phyloP scores from a whole-genome alignment of 129 eudicot genomes.

The Heracleum sosnowskyi region DNA sequence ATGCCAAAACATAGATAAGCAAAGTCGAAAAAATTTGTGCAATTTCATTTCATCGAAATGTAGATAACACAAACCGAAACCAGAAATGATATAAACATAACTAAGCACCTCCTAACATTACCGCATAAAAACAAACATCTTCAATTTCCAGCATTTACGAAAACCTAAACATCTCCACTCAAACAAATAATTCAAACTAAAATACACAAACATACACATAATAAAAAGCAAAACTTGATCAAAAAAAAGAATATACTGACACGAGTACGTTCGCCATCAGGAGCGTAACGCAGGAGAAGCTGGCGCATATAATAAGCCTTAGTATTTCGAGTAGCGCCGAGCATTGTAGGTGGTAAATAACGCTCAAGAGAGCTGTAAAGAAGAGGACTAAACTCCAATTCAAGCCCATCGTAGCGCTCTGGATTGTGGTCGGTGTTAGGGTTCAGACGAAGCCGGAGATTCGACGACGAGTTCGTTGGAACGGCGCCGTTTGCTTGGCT shows the following conservation, averaged over 20 bases:
- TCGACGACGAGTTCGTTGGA: conserved; percentile 18
- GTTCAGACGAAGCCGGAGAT: conserved; percentile 51
- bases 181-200: background rate
- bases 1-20: background rate
- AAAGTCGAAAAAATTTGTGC: background rate
- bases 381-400: conserved; percentile 62
- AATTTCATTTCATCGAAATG: background rate
- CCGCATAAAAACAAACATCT: background rate
- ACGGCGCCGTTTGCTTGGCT: conserved; percentile 37
- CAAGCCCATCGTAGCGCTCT: conserved; percentile 60
- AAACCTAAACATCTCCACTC: background rate
- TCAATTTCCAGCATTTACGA: background rate
- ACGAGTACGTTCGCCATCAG: conserved; percentile 60
- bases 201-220: background rate
- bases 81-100: background rate
- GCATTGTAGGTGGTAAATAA: conserved; percentile 50
- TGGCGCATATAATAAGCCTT: conserved; percentile 63
- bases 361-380: conserved; percentile 72
- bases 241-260: background rate
- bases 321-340: conserved; percentile 40
- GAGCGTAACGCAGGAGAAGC: conserved; percentile 61
- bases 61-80: background rate
- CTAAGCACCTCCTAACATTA: background rate
- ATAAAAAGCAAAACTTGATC: background rate
- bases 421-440: conserved; percentile 66